These are phyloP conservation scores for Clavaria fumosa DNA, from an alignment of 768 basidiomycete species.

Conservation along the genomic window DNA sequence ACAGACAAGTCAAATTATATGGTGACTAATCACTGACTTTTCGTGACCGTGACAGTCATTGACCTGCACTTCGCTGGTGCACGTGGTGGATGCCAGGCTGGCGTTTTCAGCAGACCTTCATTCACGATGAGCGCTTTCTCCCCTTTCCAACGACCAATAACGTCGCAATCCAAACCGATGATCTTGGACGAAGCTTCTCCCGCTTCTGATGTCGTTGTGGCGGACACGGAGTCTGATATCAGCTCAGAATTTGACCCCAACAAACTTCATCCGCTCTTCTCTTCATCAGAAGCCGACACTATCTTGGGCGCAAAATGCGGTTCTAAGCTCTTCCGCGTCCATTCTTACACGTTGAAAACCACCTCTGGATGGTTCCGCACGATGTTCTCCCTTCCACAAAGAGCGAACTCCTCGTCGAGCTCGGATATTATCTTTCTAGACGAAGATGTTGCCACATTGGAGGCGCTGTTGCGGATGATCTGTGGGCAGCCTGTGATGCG, in stretches of 20 bases:
- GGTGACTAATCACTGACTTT: too few species aligned
- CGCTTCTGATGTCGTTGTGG: too few species aligned
- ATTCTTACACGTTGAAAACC: constrained; percentile 42
- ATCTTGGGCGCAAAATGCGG: constrained; percentile 38
- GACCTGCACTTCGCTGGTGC: too few species aligned
- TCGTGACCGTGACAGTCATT: too few species aligned
- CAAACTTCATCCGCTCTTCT: constrained; percentile 31
- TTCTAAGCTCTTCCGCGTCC: constrained; percentile 38
- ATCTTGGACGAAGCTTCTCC: too few species aligned
- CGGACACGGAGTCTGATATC: not conserved
- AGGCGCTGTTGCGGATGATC: constrained; percentile 42
- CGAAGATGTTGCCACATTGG: constrained; percentile 40
- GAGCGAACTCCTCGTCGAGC: constrained; percentile 5
- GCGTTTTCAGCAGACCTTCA: too few species aligned
- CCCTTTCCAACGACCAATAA: too few species aligned
- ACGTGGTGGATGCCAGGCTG: too few species aligned
- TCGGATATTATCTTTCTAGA: constrained; percentile 38
- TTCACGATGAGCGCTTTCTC: too few species aligned
- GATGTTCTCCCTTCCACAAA: constrained; percentile 44
- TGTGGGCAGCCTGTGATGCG: constrained; percentile 39
- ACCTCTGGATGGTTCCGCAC: constrained; percentile 51
- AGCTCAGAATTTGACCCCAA: not conserved
- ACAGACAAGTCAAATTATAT: too few species aligned
- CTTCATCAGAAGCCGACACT: constrained; percentile 38
- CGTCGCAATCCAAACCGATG: too few species aligned